These are phyloP conservation scores for Vachellia collinsii DNA, from an alignment of 306 rosid genomes.

Conservation along the genomic window DNA sequence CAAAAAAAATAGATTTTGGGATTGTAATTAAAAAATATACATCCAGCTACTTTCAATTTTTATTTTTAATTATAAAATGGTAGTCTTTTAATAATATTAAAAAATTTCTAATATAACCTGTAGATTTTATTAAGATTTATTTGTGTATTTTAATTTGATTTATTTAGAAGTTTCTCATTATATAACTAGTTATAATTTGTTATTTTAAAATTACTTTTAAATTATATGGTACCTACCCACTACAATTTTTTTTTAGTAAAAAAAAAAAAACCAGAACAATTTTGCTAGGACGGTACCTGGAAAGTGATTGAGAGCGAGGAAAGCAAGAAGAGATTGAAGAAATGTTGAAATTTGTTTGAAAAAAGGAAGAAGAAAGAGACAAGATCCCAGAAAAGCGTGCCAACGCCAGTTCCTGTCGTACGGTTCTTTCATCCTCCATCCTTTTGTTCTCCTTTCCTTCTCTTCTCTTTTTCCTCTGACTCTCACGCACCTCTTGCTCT, in stretches of 20 bases:
- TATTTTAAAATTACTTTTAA: too few species aligned
- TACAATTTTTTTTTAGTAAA: too few species aligned
- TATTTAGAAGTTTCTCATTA: too few species aligned
- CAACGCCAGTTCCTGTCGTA: constrained; percentile 4
- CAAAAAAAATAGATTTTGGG: too few species aligned
- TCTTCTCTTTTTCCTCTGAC: neutral
- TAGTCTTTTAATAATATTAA: too few species aligned
- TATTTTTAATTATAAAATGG: too few species aligned
- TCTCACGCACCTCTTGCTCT: neutral
- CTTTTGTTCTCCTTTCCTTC: neutral
- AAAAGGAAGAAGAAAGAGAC: constrained; percentile 31
- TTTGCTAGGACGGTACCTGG: neutral
- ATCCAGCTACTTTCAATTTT: too few species aligned
- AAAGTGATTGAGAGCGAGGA: neutral
- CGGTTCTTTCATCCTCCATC: neutral
- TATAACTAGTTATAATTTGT: too few species aligned
- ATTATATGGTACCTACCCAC: neutral
- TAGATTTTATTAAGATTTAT: too few species aligned
- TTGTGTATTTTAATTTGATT: too few species aligned
- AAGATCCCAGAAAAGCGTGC: constrained; percentile 37
- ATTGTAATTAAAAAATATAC: too few species aligned
- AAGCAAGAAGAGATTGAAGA: neutral
- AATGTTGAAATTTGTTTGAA: neutral
- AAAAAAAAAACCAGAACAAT: neutral
- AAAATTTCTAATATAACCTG: too few species aligned